Evolutionary conservation across 2,329 filamentous ascomycete species (phyloP).

Genomic region (Rhexocercosporidium sp.): DNA sequence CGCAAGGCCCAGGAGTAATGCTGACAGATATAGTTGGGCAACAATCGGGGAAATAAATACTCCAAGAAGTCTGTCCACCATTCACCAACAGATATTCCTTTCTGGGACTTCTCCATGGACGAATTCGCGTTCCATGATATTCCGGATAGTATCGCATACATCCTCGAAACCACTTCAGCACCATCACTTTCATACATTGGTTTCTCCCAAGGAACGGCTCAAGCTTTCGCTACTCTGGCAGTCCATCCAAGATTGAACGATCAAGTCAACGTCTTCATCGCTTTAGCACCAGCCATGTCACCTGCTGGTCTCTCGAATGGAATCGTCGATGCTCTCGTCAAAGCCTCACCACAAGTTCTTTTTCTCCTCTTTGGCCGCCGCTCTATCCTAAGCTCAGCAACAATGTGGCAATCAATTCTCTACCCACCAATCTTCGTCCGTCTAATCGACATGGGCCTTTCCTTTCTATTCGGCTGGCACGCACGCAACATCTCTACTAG

Average conservation of each 20-base stretch:
- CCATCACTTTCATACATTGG: constrained; percentile 92
- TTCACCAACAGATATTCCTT: constrained; percentile 75
- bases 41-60: constrained; percentile 99
- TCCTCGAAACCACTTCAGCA: constrained; percentile 82
- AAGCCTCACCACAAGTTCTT: constrained; percentile 88
- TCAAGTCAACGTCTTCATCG: constrained; percentile 95
- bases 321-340: constrained; percentile 90
- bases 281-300: constrained; percentile 94
- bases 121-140: constrained; percentile 98
- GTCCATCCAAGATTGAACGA: constrained; percentile 92
- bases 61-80: constrained; percentile 87
- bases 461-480: constrained; percentile 89
- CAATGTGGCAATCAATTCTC: constrained; percentile 96
- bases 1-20: background rate
- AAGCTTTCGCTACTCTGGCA: constrained; percentile 91
- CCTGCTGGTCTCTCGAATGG: constrained; percentile 89
- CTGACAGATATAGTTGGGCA: constrained; percentile 71
- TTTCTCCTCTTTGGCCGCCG: constrained; percentile 92
- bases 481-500: constrained; percentile 80
- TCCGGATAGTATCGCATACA: constrained; percentile 90
- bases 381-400: constrained; percentile 88
- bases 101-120: constrained; percentile 99
- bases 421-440: constrained; percentile 94
- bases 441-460: constrained; percentile 80
- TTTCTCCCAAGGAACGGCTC: constrained; percentile 95